A percentile compares a stretch with the other conserved stretches of the same genome.
Evolutionary conservation across 768 basidiomycete genomes (phyloP).

Genomic region (Trametes villosa): DNA sequence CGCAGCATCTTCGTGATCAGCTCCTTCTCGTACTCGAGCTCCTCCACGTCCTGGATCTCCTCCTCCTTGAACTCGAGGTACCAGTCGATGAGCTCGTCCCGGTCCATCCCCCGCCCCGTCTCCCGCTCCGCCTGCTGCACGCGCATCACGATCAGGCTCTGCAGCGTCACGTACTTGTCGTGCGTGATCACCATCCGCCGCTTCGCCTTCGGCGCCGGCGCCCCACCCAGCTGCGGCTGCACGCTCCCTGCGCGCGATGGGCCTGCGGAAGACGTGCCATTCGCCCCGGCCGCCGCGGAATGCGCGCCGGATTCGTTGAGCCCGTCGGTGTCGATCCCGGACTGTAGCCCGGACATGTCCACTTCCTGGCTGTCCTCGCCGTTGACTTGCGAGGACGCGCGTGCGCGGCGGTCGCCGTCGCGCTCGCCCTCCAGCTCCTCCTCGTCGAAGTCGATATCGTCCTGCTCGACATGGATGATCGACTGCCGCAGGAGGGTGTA

Average conservation of each 20-base stretch:
- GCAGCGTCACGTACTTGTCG: conserved; percentile 91
- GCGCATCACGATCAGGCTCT: conserved; percentile 86
- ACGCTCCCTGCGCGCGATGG: conserved; percentile 31
- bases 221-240: conserved; percentile 26
- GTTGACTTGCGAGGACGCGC: conserved; percentile 34
- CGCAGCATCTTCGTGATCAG: conserved; percentile 86
- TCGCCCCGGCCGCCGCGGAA: conserved; percentile 37
- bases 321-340: conserved; percentile 48
- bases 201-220: conserved; percentile 46
- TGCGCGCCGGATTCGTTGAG: conserved; percentile 35
- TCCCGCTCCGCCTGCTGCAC: conserved; percentile 76
- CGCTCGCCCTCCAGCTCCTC: conserved; percentile 73
- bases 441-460: conserved; percentile 97
- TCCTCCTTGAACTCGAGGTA: conserved; percentile 90
- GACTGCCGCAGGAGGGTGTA: conserved; percentile 93
- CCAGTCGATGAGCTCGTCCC: conserved; percentile 95
- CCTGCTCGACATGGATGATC: conserved; percentile 99
- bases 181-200: conserved; percentile 92
- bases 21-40: conserved; percentile 89
- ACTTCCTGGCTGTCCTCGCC: conserved; percentile 59
- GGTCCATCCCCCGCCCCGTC: conserved; percentile 76
- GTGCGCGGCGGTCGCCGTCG: conserved; percentile 40
- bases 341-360: conserved; percentile 66
- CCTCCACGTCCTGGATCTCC: conserved; percentile 81
- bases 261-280: conserved; percentile 25